These are phyloP conservation scores for Stachybotrys elegans DNA, from an alignment of 2,329 filamentous ascomycete genomes.

Conservation along the genomic window DNA sequence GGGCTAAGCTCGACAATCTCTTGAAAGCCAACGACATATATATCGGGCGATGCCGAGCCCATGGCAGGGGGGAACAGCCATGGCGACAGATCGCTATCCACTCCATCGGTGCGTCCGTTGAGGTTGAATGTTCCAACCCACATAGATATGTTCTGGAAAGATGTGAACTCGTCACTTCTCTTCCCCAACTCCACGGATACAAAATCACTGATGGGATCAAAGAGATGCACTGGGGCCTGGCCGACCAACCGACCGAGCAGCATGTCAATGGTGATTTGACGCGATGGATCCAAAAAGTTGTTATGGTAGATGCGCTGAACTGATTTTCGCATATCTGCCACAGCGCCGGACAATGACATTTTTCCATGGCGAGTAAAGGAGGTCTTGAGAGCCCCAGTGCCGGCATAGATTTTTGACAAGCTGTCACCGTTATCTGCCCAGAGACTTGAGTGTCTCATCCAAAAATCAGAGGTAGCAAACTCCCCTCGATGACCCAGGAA, in stretches of 20 bases:
- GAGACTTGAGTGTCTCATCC: conserved; percentile 84
- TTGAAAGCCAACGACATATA: conserved; percentile 89
- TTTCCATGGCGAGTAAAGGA: conserved; percentile 93
- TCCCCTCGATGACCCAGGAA: conserved; percentile 73
- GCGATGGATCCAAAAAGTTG: conserved; percentile 89
- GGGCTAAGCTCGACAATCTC: conserved; percentile 98
- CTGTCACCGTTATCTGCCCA: conserved; percentile 98
- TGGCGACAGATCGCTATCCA: conserved; percentile 71
- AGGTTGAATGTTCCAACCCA: conserved; percentile 91
- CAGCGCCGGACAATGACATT: conserved; percentile 87
- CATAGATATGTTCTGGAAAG: conserved; percentile 68
- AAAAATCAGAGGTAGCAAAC: conserved; percentile 72
- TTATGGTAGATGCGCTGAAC: conserved; percentile 94
- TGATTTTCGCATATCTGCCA: conserved; percentile 94
- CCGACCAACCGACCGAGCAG: conserved; percentile 80
- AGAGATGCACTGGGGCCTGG: conserved; percentile 78
- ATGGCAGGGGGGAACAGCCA: conserved; percentile 71
- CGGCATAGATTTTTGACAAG: conserved; percentile 91
- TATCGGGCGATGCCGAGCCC: conserved; percentile 66
- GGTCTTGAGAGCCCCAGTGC: conserved; percentile 90
- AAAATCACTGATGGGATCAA: conserved; percentile 91
- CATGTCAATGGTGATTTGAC: conserved; percentile 93
- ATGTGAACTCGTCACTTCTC: conserved; percentile 67
- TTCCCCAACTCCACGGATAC: conserved; percentile 72
- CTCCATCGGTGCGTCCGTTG: conserved; percentile 78